Conservation (phyloP, 2,329 filamentous ascomycete species). For the Trichoderma lentiforme region DNA sequence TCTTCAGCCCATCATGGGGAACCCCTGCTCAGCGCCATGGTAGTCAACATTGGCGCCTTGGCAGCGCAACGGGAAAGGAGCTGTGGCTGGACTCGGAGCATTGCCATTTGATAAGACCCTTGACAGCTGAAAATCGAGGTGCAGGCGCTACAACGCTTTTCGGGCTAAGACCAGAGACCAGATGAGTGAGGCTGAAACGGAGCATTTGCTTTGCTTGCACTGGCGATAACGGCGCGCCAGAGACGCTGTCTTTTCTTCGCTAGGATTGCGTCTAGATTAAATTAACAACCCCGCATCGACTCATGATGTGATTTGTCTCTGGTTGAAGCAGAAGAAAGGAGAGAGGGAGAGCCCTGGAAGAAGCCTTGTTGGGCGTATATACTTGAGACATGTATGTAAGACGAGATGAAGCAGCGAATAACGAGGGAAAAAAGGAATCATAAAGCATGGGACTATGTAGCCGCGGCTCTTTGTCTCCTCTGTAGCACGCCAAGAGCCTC, state of each 20-base stretch:
- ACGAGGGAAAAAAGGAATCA: no score
- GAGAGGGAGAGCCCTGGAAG: neutral
- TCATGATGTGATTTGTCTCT: neutral
- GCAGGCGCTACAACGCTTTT: constrained; percentile 5
- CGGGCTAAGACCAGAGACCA: neutral
- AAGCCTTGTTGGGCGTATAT: neutral
- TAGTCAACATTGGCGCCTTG: constrained; percentile 4
- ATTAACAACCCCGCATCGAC: constrained; percentile 3
- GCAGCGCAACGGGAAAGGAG: neutral
- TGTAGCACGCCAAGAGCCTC: neutral
- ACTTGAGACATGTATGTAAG: neutral
- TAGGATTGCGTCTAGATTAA: neutral
- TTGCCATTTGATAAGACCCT: constrained; percentile 17
- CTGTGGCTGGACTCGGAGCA: neutral
- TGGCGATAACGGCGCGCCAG: neutral
- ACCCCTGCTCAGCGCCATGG: constrained; percentile 8
- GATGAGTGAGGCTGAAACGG: constrained; percentile 13
- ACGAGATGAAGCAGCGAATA: no score
- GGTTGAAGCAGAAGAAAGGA: neutral
- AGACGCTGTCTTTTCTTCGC: neutral
- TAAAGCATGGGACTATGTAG: neutral
- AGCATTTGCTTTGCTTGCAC: neutral
- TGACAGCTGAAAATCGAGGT: constrained; percentile 17
- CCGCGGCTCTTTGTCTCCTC: neutral
- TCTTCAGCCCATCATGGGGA: constrained; percentile 14